Evolutionary conservation across 148 eudicot species (phyloP).

Genomic region (Cornus controversa): DNA sequence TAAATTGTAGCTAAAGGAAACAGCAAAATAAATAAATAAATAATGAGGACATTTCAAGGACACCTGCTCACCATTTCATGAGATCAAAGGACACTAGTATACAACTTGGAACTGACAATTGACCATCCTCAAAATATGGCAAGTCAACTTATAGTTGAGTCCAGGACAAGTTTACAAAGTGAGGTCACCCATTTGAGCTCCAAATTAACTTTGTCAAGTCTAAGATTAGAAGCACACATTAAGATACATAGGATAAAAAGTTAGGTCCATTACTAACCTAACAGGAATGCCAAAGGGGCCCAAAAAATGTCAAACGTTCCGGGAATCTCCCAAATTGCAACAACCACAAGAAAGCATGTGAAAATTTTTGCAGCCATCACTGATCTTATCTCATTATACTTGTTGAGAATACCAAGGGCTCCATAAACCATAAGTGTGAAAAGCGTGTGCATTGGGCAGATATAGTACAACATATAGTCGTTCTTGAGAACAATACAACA

Average conservation of each 20-base stretch:
- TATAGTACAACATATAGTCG: slow-evolving; percentile 85
- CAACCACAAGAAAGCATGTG: slow-evolving; percentile 70
- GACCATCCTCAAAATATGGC: slow-evolving; percentile 4
- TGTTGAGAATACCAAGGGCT: slow-evolving; percentile 79
- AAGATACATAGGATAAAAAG: background rate
- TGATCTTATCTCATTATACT: slow-evolving; percentile 76
- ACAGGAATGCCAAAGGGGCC: slow-evolving; percentile 65
- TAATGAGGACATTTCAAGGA: background rate
- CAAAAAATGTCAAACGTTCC: slow-evolving; percentile 76
- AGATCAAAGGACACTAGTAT: background rate
- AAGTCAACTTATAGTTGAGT: background rate
- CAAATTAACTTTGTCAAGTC: background rate
- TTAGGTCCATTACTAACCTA: slow-evolving; percentile 47
- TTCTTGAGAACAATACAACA: slow-evolving; percentile 80
- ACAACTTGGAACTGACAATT: background rate
- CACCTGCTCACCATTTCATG: background rate
- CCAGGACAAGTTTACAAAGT: background rate
- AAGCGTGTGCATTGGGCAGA: slow-evolving; percentile 95
- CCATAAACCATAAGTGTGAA: slow-evolving; percentile 95
- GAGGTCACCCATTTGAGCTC: background rate
- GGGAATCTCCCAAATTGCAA: slow-evolving; percentile 83
- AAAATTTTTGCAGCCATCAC: slow-evolving; percentile 69
- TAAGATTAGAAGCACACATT: background rate
- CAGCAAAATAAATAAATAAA: background rate
- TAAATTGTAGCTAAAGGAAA: background rate